A percentile compares a stretch with the other conserved stretches of the same genome.
phyloP scores from a whole-genome alignment of 1,284 basidiomycete species.

The Inonotus hispidus region DNA sequence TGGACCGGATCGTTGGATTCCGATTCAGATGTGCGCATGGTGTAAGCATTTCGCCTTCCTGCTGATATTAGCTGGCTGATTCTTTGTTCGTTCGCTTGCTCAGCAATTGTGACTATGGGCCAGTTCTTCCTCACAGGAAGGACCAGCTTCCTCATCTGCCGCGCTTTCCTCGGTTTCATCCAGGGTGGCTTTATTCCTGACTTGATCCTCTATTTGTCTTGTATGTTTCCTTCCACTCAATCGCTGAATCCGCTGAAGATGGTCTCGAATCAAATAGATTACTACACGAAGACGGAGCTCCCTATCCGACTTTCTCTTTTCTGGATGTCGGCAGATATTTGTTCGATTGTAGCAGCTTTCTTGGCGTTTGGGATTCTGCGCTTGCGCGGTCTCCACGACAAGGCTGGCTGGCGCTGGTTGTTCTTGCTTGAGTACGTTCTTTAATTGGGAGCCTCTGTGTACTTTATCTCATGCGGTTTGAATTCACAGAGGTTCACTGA shows the following conservation, averaged over 20 bases:
- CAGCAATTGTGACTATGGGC: conserved; percentile 48
- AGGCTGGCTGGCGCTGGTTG: conserved; percentile 55
- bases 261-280: conserved; percentile 34
- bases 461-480: background rate
- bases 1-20: conserved; percentile 70
- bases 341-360: conserved; percentile 52
- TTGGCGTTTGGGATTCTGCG: conserved; percentile 59
- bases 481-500: conserved; percentile 39
- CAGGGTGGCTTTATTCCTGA: conserved; percentile 66
- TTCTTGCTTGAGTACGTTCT: conserved; percentile 49
- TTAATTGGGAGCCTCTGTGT: background rate
- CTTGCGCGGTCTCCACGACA: conserved; percentile 50
- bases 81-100: conserved; percentile 29
- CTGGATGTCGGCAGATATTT: conserved; percentile 58
- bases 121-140: conserved; percentile 63
- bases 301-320: conserved; percentile 63
- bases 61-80: background rate
- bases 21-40: conserved; percentile 46
- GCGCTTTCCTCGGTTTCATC: conserved; percentile 37
- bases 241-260: background rate
- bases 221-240: conserved; percentile 29
- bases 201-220: conserved; percentile 61
- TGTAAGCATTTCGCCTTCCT: conserved; percentile 4
- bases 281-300: conserved; percentile 63
- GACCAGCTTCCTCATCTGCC: conserved; percentile 41